Conservation (phyloP, 225 moss, liverwort and hornwort species). For the Ulota crispa region DNA sequence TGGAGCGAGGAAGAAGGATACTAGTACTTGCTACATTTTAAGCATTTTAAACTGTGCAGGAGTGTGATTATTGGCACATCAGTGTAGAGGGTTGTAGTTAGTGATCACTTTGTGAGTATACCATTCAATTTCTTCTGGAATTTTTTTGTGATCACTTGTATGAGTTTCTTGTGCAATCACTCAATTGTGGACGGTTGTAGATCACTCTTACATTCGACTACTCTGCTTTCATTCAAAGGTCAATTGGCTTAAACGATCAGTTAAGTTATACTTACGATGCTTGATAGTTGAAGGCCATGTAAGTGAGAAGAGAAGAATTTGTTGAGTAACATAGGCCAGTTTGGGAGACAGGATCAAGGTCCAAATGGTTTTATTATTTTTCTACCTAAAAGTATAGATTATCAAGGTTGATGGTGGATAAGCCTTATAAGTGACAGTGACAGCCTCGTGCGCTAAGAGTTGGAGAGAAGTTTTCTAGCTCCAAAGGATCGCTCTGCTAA, state of each 20-base stretch:
- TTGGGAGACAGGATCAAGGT: neutral
- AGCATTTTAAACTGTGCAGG: neutral
- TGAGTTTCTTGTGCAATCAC: too few species aligned
- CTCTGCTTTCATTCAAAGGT: too few species aligned
- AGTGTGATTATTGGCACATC: neutral
- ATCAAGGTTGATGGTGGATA: constrained; percentile 60
- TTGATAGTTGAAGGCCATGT: too few species aligned
- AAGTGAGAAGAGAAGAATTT: neutral
- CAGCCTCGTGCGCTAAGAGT: constrained; percentile 56
- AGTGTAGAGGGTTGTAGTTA: neutral
- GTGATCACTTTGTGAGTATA: neutral
- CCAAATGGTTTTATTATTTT: neutral
- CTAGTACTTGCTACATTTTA: too few species aligned
- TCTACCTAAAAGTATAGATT: constrained; percentile 14
- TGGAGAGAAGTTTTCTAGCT: constrained; percentile 73
- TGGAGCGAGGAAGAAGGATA: neutral
- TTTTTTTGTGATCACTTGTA: too few species aligned
- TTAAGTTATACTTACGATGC: too few species aligned
- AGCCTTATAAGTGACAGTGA: constrained; percentile 61
- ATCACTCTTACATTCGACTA: neutral
- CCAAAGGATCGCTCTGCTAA: constrained; percentile 24
- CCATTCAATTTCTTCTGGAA: neutral
- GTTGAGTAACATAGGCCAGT: neutral
- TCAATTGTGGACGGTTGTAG: neutral
- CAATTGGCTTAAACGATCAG: too few species aligned